Percentiles rank a stretch among this genome's conserved stretches.
phyloP scores from a whole-genome alignment of 202 grass and related monocot species.

The Eragrostis tef region DNA sequence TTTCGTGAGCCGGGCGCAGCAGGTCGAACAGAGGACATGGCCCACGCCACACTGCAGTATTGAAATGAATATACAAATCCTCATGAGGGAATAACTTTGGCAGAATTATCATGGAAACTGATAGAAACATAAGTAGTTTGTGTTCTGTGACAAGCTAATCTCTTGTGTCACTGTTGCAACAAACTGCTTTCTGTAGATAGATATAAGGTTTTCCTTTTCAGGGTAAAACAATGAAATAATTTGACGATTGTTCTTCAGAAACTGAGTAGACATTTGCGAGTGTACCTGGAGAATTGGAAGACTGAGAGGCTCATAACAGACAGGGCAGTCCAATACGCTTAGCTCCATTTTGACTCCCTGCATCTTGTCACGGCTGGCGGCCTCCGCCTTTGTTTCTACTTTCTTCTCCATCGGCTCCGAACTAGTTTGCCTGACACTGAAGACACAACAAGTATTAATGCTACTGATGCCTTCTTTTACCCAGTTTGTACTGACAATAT shows the following conservation, averaged over 20 bases:
- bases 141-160: background rate
- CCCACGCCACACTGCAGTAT: slow-evolving; percentile 36
- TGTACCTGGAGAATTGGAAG: slow-evolving; percentile 40
- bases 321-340: slow-evolving; percentile 22
- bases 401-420: slow-evolving; percentile 26
- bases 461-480: background rate
- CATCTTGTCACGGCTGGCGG: background rate
- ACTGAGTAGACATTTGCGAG: background rate
- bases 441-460: background rate
- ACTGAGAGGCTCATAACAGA: slow-evolving; percentile 33
- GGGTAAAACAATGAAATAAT: background rate
- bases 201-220: background rate
- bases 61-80: background rate
- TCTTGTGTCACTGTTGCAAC: background rate
- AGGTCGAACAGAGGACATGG: slow-evolving; percentile 35
- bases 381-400: background rate
- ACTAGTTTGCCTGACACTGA: slow-evolving; percentile 17
- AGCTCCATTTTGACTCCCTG: slow-evolving; percentile 20
- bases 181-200: background rate
- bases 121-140: background rate
- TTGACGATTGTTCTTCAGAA: background rate
- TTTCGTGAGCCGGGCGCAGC: background rate
- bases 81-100: background rate
- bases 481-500: background rate
- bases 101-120: background rate